Evolutionary conservation across 495 filamentous ascomycete genomes (phyloP).

Genomic region (Penicillium psychrofluorescens): DNA sequence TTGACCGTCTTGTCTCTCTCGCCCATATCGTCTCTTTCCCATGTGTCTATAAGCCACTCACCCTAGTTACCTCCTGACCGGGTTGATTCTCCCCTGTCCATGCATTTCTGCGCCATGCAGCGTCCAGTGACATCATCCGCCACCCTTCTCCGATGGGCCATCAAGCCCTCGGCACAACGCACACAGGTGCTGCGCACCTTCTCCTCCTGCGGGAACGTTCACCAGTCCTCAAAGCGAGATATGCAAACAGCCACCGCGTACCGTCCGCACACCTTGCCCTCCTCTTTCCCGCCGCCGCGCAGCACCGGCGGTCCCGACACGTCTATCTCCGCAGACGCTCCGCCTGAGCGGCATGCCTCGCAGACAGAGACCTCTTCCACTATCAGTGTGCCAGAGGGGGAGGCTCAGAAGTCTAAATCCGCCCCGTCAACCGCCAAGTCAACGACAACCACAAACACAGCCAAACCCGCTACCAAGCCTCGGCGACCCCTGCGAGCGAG

Average conservation of each 20-base stretch:
- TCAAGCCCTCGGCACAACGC: slow-evolving; percentile 38
- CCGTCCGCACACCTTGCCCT: slow-evolving; percentile 63
- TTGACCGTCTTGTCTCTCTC: neutral
- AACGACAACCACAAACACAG: too few relatives aligned
- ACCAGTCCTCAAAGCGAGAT: slow-evolving; percentile 54
- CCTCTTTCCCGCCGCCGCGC: slow-evolving; percentile 58
- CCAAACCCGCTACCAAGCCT: slow-evolving; percentile 34
- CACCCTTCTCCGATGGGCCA: slow-evolving; percentile 40
- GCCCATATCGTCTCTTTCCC: slow-evolving; percentile 1
- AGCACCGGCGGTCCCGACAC: slow-evolving; percentile 59
- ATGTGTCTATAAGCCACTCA: slow-evolving; percentile 9
- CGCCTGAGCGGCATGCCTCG: slow-evolving; percentile 12
- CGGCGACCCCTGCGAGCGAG: slow-evolving; percentile 67
- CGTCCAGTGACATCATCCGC: slow-evolving; percentile 49
- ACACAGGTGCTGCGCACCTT: slow-evolving; percentile 55
- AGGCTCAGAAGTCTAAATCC: slow-evolving; percentile 55
- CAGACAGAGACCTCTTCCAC: slow-evolving; percentile 13
- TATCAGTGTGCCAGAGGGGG: slow-evolving; percentile 47
- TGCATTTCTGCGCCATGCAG: slow-evolving; percentile 30
- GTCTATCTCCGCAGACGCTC: slow-evolving; percentile 54
- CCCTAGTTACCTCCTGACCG: slow-evolving; percentile 2
- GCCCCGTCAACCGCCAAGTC: slow-evolving; percentile 16
- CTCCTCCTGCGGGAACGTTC: slow-evolving; percentile 50
- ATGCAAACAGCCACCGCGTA: slow-evolving; percentile 71
- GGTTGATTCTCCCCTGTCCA: slow-evolving; percentile 19